phyloP scores from a whole-genome alignment of 2,329 filamentous ascomycete genomes.

The Arachnopeziza araneosa region DNA sequence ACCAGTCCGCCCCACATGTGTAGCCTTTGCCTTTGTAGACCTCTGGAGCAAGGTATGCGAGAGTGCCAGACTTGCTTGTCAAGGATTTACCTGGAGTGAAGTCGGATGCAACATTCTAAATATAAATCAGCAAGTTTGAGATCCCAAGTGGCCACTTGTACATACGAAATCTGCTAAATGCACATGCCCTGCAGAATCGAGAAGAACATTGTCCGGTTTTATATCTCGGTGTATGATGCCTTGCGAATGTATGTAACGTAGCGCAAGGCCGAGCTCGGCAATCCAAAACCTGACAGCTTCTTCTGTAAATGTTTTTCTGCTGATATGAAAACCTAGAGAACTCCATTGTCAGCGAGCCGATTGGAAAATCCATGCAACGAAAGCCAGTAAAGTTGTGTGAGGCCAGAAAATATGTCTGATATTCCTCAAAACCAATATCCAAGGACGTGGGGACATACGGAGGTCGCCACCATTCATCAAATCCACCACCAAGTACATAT shows the following conservation, averaged over 20 bases:
- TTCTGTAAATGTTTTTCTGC: slow-evolving; percentile 95
- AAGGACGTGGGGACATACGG: slow-evolving; percentile 26
- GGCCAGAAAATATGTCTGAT: neutral
- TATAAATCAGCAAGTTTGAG: neutral
- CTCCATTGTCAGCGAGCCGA: neutral
- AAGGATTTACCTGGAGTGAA: slow-evolving; percentile 75
- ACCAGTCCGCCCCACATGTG: slow-evolving; percentile 90
- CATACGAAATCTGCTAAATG: slow-evolving; percentile 96
- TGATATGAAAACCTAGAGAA: slow-evolving; percentile 75
- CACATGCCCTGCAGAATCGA: slow-evolving; percentile 87
- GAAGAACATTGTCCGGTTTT: slow-evolving; percentile 85
- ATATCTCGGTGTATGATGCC: slow-evolving; percentile 88
- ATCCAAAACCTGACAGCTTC: slow-evolving; percentile 98
- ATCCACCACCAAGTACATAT: slow-evolving; percentile 97
- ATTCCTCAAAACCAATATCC: neutral
- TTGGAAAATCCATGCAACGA: neutral
- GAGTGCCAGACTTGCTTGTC: slow-evolving; percentile 92
- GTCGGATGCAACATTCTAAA: slow-evolving; percentile 92
- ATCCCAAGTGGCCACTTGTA: slow-evolving; percentile 8
- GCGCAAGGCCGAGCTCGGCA: slow-evolving; percentile 82
- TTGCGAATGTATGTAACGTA: slow-evolving; percentile 69
- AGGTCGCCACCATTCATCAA: slow-evolving; percentile 97
- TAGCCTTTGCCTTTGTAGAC: slow-evolving; percentile 91
- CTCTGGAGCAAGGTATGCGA: slow-evolving; percentile 93
- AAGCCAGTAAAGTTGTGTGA: neutral